Evolutionary conservation across 192 early-diverging fungal species (phyloP).

Genomic region (Dispira parvispora): DNA sequence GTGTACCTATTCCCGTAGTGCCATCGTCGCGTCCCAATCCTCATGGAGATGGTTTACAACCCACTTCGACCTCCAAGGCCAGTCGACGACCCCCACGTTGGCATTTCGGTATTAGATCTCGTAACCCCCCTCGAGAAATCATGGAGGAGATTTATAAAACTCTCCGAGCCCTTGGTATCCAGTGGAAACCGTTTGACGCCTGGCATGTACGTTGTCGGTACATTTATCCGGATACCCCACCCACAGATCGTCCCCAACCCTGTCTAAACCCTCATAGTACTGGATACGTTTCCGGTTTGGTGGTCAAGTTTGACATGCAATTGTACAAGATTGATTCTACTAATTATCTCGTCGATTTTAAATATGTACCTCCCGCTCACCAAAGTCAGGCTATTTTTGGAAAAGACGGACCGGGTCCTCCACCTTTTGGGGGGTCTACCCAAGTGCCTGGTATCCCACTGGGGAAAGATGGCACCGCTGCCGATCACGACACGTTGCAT

Average conservation of each 20-base stretch:
- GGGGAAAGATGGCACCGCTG: conserved; percentile 19
- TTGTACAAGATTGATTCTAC: conserved; percentile 79
- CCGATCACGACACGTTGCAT: conserved; percentile 23
- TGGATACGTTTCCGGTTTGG: conserved; percentile 15
- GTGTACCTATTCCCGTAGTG: neutral
- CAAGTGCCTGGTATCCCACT: conserved; percentile 14
- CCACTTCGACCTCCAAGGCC: neutral
- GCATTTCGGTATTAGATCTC: conserved; percentile 96
- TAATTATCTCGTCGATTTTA: conserved; percentile 95
- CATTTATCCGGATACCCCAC: conserved; percentile 25
- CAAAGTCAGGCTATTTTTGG: conserved; percentile 16
- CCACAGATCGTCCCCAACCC: conserved; percentile 3
- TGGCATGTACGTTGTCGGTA: conserved; percentile 72
- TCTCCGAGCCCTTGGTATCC: conserved; percentile 74
- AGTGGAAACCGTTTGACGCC: conserved; percentile 82
- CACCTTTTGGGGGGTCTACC: neutral
- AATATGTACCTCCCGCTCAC: conserved; percentile 42
- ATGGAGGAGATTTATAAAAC: conserved; percentile 96
- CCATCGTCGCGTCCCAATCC: neutral
- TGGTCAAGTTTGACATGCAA: conserved; percentile 88
- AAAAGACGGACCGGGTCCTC: neutral
- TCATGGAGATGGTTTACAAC: neutral
- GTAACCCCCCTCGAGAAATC: conserved; percentile 79
- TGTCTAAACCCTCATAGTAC: conserved; percentile 7
- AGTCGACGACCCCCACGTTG: conserved; percentile 56